Conservation (phyloP, 306 rosid species). For the Citrullus amarus region DNA sequence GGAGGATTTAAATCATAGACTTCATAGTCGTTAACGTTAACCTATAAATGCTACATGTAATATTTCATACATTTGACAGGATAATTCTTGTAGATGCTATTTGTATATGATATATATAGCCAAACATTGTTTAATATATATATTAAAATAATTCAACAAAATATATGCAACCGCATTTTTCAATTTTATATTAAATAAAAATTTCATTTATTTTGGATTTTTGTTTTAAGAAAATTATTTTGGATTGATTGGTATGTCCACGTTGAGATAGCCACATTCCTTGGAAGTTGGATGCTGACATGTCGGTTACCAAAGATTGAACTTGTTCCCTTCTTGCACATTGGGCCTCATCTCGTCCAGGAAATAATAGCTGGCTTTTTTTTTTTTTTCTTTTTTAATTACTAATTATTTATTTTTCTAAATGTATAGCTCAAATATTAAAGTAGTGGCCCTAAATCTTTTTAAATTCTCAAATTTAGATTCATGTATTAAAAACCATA, state of each 20-base stretch:
- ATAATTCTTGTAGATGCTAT: no score
- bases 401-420: no score
- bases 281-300: slow-evolving; percentile 1
- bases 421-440: no score
- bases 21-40: no score
- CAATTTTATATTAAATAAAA: no score
- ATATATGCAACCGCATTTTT: not conserved
- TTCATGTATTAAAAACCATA: no score
- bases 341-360: slow-evolving; percentile 2
- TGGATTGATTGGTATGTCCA: not conserved
- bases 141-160: not conserved
- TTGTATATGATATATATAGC: not conserved
- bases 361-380: not conserved
- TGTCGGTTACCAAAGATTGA: not conserved
- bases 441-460: no score
- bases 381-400: not conserved
- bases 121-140: not conserved
- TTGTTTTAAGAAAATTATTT: not conserved
- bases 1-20: no score
- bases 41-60: no score
- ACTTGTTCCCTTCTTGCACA: not conserved
- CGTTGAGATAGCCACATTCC: not conserved
- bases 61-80: no score
- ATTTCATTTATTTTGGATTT: no score
- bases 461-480: no score